These are phyloP conservation scores for Xylona heveae DNA, from an alignment of 495 filamentous ascomycete genomes.

Conservation along the genomic window DNA sequence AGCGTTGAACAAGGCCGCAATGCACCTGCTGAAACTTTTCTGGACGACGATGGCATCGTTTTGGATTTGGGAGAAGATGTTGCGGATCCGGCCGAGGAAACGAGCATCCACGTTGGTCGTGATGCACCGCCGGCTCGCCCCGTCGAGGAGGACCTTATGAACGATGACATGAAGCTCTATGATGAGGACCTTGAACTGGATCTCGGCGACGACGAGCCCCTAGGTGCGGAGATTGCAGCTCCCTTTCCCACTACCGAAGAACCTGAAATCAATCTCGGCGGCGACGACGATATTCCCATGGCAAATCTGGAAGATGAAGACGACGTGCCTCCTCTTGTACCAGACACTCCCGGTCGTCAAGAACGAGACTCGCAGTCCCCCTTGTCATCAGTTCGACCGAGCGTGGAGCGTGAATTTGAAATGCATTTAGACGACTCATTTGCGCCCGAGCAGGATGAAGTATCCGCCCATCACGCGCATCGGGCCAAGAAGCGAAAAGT, in stretches of 20 bases:
- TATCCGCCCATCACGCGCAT: constrained; percentile 25
- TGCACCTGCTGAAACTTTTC: constrained; percentile 35
- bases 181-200: constrained; percentile 28
- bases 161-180: constrained; percentile 14
- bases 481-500: constrained; percentile 58
- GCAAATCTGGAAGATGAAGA: constrained; percentile 28
- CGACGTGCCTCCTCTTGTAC: constrained; percentile 5
- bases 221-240: constrained; percentile 2
- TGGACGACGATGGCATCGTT: constrained; percentile 22
- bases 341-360: constrained; percentile 22
- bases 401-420: constrained; percentile 33
- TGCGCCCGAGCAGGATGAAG: constrained; percentile 29
- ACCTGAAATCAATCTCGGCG: constrained; percentile 3
- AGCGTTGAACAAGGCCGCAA: constrained; percentile 14
- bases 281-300: constrained; percentile 33
- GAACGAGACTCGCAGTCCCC: constrained; percentile 44
- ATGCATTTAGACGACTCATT: constrained; percentile 16
- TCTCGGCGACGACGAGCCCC: constrained; percentile 26
- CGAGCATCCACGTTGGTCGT: constrained; percentile 16
- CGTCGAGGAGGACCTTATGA: constrained; percentile 12
- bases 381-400: constrained; percentile 34
- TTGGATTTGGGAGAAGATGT: constrained; percentile 33
- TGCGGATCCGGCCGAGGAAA: constrained; percentile 24
- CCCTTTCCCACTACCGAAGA: constrained; percentile 4
- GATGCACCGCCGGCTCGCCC: constrained; percentile 8